These are phyloP conservation scores for Ganoderma leucocontextum DNA, from an alignment of 1,284 basidiomycete species.

Conservation along the genomic window DNA sequence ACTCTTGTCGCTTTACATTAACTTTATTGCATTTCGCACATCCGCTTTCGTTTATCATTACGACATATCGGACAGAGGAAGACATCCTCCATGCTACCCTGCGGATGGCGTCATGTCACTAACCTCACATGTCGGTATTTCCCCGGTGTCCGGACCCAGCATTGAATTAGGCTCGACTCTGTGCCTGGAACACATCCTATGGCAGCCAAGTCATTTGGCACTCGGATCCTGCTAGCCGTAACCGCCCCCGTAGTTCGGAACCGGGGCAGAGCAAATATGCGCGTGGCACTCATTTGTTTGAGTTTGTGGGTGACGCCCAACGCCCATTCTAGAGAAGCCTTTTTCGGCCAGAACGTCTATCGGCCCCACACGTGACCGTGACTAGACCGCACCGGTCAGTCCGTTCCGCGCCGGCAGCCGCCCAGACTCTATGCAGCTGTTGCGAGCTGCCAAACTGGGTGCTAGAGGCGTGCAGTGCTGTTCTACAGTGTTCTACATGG, in stretches of 20 bases:
- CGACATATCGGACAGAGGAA: neutral
- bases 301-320: slow-evolving; percentile 30
- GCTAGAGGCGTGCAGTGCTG: slow-evolving; percentile 2
- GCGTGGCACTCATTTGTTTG: slow-evolving; percentile 24
- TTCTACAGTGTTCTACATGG: slow-evolving; percentile 21
- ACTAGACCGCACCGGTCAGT: slow-evolving; percentile 7
- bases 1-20: slow-evolving; percentile 20
- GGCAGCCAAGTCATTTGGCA: neutral
- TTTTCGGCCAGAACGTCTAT: slow-evolving; percentile 33
- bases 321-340: slow-evolving; percentile 29
- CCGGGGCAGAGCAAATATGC: neutral
- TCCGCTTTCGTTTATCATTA: neutral
- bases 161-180: slow-evolving; percentile 1
- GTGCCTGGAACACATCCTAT: slow-evolving; percentile 4
- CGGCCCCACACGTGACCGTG: slow-evolving; percentile 32
- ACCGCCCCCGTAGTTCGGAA: neutral
- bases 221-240: neutral
- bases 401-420: slow-evolving; percentile 21
- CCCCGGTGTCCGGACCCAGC: neutral
- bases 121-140: neutral
- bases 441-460: slow-evolving; percentile 16
- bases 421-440: slow-evolving; percentile 21
- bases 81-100: neutral
- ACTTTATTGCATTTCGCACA: slow-evolving; percentile 24
- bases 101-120: neutral